Conservation (phyloP, 805 yeast species). For the Sungouiella blattae region DNA sequence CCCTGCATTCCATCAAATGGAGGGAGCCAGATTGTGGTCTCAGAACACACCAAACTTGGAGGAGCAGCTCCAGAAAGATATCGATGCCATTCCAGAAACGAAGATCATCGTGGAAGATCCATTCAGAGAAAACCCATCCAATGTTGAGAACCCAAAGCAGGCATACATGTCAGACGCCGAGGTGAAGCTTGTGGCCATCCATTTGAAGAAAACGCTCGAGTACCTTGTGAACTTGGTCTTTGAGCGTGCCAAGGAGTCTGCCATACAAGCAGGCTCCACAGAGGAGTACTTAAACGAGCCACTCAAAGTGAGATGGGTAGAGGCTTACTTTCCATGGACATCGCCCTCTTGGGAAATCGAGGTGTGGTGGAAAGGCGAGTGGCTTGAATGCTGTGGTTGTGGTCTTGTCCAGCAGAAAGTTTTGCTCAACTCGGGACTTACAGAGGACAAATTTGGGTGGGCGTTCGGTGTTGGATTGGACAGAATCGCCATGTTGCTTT, state of each 20-base stretch:
- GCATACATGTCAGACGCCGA: slow-evolving; percentile 67
- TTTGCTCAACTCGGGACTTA: slow-evolving; percentile 64
- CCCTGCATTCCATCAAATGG: slow-evolving; percentile 97
- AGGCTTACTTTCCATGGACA: slow-evolving; percentile 97
- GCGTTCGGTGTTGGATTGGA: slow-evolving; percentile 97
- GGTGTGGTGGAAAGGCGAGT: slow-evolving; percentile 97
- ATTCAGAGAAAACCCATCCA: slow-evolving; percentile 41
- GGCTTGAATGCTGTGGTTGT: slow-evolving; percentile 97
- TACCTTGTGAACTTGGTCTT: slow-evolving; percentile 79
- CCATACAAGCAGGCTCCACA: slow-evolving; percentile 55
- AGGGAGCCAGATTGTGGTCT: slow-evolving; percentile 89
- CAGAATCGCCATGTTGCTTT: slow-evolving; percentile 90
- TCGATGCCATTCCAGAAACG: slow-evolving; percentile 61
- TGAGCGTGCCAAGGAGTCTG: slow-evolving; percentile 62
- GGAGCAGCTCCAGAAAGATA: slow-evolving; percentile 42
- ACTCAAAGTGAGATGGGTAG: slow-evolving; percentile 87
- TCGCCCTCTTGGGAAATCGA: slow-evolving; percentile 98
- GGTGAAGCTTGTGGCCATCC: slow-evolving; percentile 64
- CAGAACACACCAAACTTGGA: slow-evolving; percentile 46
- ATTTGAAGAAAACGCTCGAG: slow-evolving; percentile 84
- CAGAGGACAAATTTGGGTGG: slow-evolving; percentile 75
- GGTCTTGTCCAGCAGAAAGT: slow-evolving; percentile 85
- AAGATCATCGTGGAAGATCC: slow-evolving; percentile 78
- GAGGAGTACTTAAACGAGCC: slow-evolving; percentile 66
- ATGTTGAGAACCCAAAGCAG: slow-evolving; percentile 76